Evolutionary conservation across 2,329 filamentous ascomycete genomes (phyloP).

Genomic region (Aspergillus tamarii): DNA sequence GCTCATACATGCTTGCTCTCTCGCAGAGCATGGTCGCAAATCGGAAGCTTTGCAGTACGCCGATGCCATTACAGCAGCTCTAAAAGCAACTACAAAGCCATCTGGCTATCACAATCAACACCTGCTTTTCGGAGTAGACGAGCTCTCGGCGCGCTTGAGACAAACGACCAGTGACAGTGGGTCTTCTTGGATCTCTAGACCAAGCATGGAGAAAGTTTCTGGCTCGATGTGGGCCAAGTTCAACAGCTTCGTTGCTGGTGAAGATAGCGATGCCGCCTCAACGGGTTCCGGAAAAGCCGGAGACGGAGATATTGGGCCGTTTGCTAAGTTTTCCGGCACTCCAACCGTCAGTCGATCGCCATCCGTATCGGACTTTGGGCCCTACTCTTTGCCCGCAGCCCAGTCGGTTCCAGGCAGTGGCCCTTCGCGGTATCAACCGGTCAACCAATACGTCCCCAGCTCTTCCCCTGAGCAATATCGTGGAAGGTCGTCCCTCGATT

Average conservation of each 20-base stretch:
- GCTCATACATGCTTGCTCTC: conserved; percentile 78
- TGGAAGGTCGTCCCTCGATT: conserved; percentile 53
- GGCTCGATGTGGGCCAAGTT: conserved; percentile 89
- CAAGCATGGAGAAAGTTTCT: conserved; percentile 93
- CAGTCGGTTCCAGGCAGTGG: conserved; percentile 37
- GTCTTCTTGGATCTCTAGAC: conserved; percentile 89
- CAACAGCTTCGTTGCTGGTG: conserved; percentile 93
- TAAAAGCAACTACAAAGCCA: conserved; percentile 78
- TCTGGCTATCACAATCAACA: conserved; percentile 83
- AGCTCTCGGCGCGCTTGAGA: conserved; percentile 79
- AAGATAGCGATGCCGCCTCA: conserved; percentile 72
- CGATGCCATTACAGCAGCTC: conserved; percentile 75
- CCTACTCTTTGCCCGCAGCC: conserved; percentile 48
- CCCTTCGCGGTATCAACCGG: conserved; percentile 49
- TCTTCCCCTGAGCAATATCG: conserved; percentile 56
- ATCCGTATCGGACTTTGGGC: conserved; percentile 72
- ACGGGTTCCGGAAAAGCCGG: conserved; percentile 60
- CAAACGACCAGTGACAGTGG: conserved; percentile 81
- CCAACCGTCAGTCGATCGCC: conserved; percentile 75
- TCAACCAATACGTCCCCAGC: conserved; percentile 50
- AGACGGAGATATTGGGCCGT: conserved; percentile 71
- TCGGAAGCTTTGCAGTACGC: conserved; percentile 90
- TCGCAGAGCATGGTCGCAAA: conserved; percentile 82
- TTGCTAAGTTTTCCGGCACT: conserved; percentile 76
- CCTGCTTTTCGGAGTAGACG: conserved; percentile 76